Evolutionary conservation across 306 rosid species (phyloP).

Genomic region (Cucurbita ficifolia): DNA sequence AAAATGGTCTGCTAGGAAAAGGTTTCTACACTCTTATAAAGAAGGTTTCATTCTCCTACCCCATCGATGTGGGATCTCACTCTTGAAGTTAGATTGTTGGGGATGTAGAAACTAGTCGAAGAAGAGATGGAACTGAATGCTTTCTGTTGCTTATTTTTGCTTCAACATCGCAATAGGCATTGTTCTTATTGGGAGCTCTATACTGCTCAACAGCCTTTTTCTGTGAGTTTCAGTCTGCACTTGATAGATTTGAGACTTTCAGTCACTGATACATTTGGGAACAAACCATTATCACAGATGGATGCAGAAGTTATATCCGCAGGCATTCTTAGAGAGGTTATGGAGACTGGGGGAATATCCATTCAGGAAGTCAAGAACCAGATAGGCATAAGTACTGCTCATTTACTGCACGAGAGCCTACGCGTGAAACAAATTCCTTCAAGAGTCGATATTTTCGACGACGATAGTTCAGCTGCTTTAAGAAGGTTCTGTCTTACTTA

Average conservation of each 20-base stretch:
- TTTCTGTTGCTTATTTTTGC: not conserved
- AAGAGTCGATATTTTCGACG: conserved; percentile 44
- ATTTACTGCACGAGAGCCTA: conserved; percentile 58
- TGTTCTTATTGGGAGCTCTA: not conserved
- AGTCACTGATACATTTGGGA: conserved; percentile 19
- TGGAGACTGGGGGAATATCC: conserved; percentile 39
- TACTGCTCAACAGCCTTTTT: not conserved
- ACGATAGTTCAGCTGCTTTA: conserved; percentile 53
- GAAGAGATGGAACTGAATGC: not conserved
- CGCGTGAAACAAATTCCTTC: conserved; percentile 40
- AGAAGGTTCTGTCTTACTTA: conserved; percentile 67
- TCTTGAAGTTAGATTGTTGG: not conserved
- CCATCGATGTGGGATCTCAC: too few species aligned
- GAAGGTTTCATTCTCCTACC: too few species aligned
- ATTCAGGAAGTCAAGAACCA: conserved; percentile 31
- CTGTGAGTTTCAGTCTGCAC: not conserved
- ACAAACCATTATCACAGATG: conserved; percentile 39
- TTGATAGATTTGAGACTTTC: not conserved
- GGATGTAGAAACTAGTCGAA: not conserved
- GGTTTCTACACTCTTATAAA: too few species aligned
- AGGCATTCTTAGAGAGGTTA: conserved; percentile 49
- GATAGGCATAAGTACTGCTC: conserved; percentile 55
- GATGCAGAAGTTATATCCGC: conserved; percentile 90
- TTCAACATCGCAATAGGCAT: not conserved
- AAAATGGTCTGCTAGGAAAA: too few species aligned